Evolutionary conservation across 768 basidiomycete genomes (phyloP).

Genomic region (Boletus sp.): DNA sequence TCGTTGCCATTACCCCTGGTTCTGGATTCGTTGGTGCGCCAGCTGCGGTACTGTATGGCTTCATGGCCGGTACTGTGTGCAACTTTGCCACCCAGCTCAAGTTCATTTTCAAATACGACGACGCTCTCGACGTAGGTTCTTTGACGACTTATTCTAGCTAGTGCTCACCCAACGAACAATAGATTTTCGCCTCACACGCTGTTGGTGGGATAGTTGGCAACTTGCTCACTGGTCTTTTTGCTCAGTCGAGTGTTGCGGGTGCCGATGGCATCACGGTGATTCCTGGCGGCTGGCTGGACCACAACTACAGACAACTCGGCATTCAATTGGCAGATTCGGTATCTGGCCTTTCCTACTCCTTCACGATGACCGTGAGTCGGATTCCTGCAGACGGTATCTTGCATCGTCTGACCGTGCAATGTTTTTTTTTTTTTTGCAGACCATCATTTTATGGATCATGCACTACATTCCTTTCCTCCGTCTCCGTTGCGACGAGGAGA

Average conservation of each 20-base stretch:
- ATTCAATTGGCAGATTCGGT: slow-evolving; percentile 78
- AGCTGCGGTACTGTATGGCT: slow-evolving; percentile 82
- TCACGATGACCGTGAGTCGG: slow-evolving; percentile 66
- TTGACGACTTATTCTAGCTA: too few relatives aligned
- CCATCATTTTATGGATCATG: slow-evolving; percentile 84
- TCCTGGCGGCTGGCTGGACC: slow-evolving; percentile 85
- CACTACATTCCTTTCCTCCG: slow-evolving; percentile 79
- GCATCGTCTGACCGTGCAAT: neutral
- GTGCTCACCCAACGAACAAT: neutral
- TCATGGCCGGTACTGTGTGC: slow-evolving; percentile 78
- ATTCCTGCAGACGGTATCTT: neutral
- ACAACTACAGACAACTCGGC: slow-evolving; percentile 77
- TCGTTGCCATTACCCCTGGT: slow-evolving; percentile 87
- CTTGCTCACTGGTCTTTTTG: slow-evolving; percentile 84
- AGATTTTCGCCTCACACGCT: slow-evolving; percentile 88
- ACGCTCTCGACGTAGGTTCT: slow-evolving; percentile 67
- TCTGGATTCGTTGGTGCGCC: slow-evolving; percentile 80
- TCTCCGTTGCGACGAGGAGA: slow-evolving; percentile 62
- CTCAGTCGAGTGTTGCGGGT: slow-evolving; percentile 71
- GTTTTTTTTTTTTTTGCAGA: slow-evolving; percentile 35
- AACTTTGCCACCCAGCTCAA: slow-evolving; percentile 98
- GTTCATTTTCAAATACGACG: slow-evolving; percentile 72
- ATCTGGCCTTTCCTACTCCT: slow-evolving; percentile 65
- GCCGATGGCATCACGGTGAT: slow-evolving; percentile 71
- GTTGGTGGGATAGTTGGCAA: slow-evolving; percentile 81